phyloP scores from a whole-genome alignment of 306 rosid species.

The Quercus alba region DNA sequence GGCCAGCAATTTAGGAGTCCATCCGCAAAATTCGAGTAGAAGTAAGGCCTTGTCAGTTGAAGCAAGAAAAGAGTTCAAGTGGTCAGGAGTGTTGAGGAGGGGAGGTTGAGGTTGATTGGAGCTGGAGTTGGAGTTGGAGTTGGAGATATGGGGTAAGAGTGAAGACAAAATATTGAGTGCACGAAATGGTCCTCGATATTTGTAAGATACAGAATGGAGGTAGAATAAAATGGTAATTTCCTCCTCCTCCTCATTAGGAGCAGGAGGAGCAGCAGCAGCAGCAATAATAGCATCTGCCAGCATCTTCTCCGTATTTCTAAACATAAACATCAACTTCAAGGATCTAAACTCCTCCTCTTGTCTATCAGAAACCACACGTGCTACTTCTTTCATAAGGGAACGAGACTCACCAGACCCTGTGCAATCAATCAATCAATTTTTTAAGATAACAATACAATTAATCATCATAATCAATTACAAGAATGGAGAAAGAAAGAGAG shows the following conservation, averaged over 20 bases:
- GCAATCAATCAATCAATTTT: no score
- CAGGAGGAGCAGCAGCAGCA: neutral
- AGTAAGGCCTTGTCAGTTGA: constrained; percentile 72
- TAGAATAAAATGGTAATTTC: constrained; percentile 50
- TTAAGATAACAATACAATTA: no score
- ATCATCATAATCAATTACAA: no score
- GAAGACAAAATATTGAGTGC: constrained; percentile 55
- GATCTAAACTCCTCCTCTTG: constrained; percentile 37
- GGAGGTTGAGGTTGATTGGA: constrained; percentile 33
- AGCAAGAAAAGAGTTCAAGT: constrained; percentile 46
- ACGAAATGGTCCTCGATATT: constrained; percentile 60
- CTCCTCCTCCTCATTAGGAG: constrained; percentile 29
- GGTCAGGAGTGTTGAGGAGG: constrained; percentile 42
- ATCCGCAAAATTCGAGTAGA: constrained; percentile 84
- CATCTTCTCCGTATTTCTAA: constrained; percentile 53
- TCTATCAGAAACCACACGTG: constrained; percentile 22
- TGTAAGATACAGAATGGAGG: constrained; percentile 66
- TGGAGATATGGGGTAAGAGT: constrained; percentile 32
- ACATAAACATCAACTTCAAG: constrained; percentile 57
- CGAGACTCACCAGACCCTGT: constrained; percentile 94
- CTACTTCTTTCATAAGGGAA: constrained; percentile 60
- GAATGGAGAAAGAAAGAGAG: neutral
- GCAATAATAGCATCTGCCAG: constrained; percentile 64
- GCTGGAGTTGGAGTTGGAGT: no score
- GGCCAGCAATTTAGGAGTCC: constrained; percentile 59